A percentile compares a stretch with the other conserved stretches of the same genome.
phyloP scores from a whole-genome alignment of 1,284 basidiomycete genomes.

The Papiliotrema flavescens region DNA sequence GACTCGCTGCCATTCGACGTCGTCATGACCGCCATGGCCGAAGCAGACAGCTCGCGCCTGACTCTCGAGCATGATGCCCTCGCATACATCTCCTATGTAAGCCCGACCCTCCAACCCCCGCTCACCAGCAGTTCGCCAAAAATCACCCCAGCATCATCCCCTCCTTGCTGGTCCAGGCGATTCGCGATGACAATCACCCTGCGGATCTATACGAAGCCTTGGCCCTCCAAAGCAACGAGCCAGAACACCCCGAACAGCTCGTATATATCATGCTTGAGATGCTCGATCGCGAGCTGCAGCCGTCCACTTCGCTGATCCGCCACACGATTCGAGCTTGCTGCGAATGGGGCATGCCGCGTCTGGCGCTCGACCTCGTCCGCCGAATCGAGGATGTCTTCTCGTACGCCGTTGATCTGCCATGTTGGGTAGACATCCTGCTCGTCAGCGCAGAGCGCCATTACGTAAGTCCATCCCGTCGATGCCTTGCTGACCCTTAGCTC shows the following conservation, averaged over 20 bases:
- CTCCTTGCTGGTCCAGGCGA: conserved; percentile 20
- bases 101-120: neutral
- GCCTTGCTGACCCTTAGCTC: conserved; percentile 50
- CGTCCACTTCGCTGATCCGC: conserved; percentile 9
- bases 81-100: neutral
- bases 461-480: conserved; percentile 25
- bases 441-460: conserved; percentile 34
- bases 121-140: conserved; percentile 1
- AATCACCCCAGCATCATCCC: conserved; percentile 31
- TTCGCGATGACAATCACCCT: conserved; percentile 8
- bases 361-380: conserved; percentile 33
- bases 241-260: conserved; percentile 25
- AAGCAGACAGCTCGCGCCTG: neutral
- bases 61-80: neutral
- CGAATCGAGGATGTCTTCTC: conserved; percentile 15
- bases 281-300: conserved; percentile 20
- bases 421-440: conserved; percentile 37
- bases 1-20: neutral
- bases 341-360: conserved; percentile 29
- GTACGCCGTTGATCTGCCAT: conserved; percentile 7
- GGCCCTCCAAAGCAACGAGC: conserved; percentile 11
- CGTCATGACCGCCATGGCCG: neutral
- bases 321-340: conserved; percentile 14
- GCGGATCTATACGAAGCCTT: conserved; percentile 21
- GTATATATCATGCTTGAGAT: conserved; percentile 33